Base-by-base conservation (phyloP, 2,329 filamentous ascomycete genomes). In the Exophiala oligosperma region DNA sequence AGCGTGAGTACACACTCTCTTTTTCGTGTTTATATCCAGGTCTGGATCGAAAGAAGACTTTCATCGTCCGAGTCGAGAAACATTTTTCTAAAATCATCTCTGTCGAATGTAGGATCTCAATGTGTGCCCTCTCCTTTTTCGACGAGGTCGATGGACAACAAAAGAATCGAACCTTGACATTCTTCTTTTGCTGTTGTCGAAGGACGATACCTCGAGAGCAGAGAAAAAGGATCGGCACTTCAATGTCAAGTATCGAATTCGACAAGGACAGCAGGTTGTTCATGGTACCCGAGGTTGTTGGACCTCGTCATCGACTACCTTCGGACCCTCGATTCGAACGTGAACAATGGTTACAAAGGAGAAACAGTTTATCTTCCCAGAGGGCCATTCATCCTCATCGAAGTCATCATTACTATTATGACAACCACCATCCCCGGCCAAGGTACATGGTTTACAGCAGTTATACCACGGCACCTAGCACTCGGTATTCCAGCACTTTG, bases 351-450 rank as follows among this genome's bases (percentile, higher is more conserved):
- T 40, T 61, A 4, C 61, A 61, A 26, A 55, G 61, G 4, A 56
- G 59, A 35, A 59, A 64, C 24, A 64, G 61, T 37, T 24, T 64
- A 12, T 61, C 59, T 6, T 61, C 59, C 1, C 61, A 64, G 37
- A 58, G 56, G 29, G 61, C 61, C 4, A 64, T 64, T 26, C 59
- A 54, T 43, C 61, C 61, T 11, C 57, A 54, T 51, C 54, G 46
- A 41, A 17, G 17, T 17, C 46, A 57, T 32, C 50, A 55, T 21
- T 54, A 48, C 29, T 48, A 56, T 17, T 49, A 57, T 32, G 46
- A 55, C n/a, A 51, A 48, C 29, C 43, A 56, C 35, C 53, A 59
- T 26, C 60, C 48, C 2, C 44, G 59, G 11, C 23, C 53, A 2
- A 48, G 56, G 21, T 59, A 62, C 38, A 49, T 38, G 26, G 40